Base-by-base conservation (phyloP, 129 eudicot genomes). In the Pulicaria dysenterica region DNA sequence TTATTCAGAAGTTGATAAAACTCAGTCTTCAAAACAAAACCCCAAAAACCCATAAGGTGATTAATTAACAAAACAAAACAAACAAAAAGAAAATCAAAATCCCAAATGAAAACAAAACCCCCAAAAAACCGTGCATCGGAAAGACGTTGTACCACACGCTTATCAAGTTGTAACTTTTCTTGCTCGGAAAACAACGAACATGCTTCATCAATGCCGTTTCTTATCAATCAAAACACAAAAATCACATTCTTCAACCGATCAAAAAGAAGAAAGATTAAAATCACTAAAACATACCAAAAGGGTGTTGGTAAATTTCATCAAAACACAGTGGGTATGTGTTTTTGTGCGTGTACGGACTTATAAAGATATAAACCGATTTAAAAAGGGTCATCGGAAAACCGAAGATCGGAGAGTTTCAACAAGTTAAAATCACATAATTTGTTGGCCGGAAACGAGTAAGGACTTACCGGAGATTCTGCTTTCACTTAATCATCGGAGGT, bases 211-310 rank as follows among this genome's bases (percentile, higher is more conserved):
- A 64, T 70, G 80, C 48, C 77, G 40, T 64, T 75, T 70, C 58
- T 61, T 19, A 40, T 41, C 76, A 53, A 69, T 67, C 54, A 58
- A 72, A 50, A 55, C 80, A 74, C 76, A 60, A 69, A 67, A 42
- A 68, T 80, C 71, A 51, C 75, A 80, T 80, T 74, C 67, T 66
- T 67, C 71, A 67, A 74, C 79, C 50, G 59, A 80, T 80, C 84
- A 60, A 58, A 54, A 74, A 74, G 55, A 60, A 36, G 34, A 60
- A 51, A 68, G 19, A 6, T 59, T 44, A 24, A 24, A 24, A 24
- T 24, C 36, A 60, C 81, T n/a, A 38, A 49, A 58, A 67, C 57
- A 73, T 5, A 73, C 62, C 73, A 69, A 69, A 74, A 46, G 65
- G 50, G 19, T 60, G 75, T 65, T 64, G 31, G 15, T 50, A 70